These are phyloP conservation scores for Cercospora sp. DNA, from an alignment of 2,329 filamentous ascomycete genomes.

Conservation along the genomic window DNA sequence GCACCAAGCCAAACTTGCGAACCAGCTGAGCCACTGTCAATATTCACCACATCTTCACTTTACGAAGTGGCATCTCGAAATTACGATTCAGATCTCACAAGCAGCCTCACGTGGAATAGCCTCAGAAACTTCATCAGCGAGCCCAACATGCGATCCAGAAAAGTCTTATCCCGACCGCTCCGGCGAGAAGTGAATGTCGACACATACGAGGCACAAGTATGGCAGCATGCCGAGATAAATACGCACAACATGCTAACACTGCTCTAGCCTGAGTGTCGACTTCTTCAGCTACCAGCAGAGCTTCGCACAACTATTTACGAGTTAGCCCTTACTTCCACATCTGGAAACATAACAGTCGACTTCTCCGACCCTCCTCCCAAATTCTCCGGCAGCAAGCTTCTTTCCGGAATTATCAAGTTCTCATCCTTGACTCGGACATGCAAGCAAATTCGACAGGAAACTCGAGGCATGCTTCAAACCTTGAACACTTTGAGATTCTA, in stretches of 20 bases:
- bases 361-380: neutral
- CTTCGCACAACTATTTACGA: conserved; percentile 2
- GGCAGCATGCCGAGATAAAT: neutral
- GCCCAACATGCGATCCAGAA: neutral
- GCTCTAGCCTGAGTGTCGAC: neutral
- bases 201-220: neutral
- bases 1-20: neutral
- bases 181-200: neutral
- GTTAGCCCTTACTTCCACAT: neutral
- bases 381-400: neutral
- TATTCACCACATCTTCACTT: neutral
- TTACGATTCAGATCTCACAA: too few species aligned
- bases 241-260: neutral
- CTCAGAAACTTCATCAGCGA: neutral
- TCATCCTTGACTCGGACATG: neutral
- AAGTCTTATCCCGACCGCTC: neutral
- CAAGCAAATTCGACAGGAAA: conserved; percentile 4
- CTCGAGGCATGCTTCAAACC: neutral
- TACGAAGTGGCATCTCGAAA: too few species aligned
- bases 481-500: neutral
- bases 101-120: neutral
- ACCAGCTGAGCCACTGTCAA: neutral
- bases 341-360: conserved; percentile 1
- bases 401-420: neutral
- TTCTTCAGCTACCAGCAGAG: conserved; percentile 1